Evolutionary conservation across 2,329 filamentous ascomycete genomes (phyloP), one percentile per base, ranked within the genome.

Genomic region (Gremmenia infestans): DNA sequence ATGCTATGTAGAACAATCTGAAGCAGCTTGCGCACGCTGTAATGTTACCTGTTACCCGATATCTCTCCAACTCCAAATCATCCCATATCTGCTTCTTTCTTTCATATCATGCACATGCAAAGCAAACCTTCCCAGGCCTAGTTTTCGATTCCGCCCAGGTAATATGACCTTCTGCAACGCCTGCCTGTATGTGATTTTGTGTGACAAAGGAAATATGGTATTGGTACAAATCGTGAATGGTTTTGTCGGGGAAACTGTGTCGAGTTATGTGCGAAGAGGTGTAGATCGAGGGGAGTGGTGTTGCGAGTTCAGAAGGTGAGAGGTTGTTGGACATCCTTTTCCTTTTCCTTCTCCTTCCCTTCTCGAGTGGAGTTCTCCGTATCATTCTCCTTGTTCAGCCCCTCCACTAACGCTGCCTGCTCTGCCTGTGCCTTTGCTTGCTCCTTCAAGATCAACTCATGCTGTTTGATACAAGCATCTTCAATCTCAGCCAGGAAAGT

Each of bases 401-500:
- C 22, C 42, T 17, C 17, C 15, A 45, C 3, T 11, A 45, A 22
- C 11, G n/a, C 19, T 12, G 7, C 19, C 19, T 45, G 42, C 11
- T 25, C 42, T 45, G 42, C 42, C 4, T 9, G 14, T 12, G n/a
- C 42, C 42, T 45, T 45, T 11, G 19, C 42, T 6, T 22, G n/a
- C 22, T 15, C 8, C 42, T 45, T 45, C 17, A 45, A 5, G 12
- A 45, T 45, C 42, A 25, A 25, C 22, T 14, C 23, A 15, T 45
- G 15, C 19, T 45, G n/a, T 11, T 45, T 23, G 19, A 23, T 11
- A 57, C 64, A 66, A 37, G 59, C 53, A 6, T 52, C 48, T 43
- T 70, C 67, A 19, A 70, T 53, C 19, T 66, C 63, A 25, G 55
- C 50, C 19, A 65, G 45, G 28, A 65, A 52, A 1, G 40, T 47